phyloP scores from a whole-genome alignment of 176 grass and related monocot species.

The maize (Zea mays) region Zm-B73-REFERENCE-NAM-5.0 NC_050096.1:37919001-37919500 shows the following conservation, averaged over 20 bases:
- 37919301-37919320: background rate
- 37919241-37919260: constrained; percentile 13
- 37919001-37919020: background rate
- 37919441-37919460: too few species aligned
- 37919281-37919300: constrained; percentile 3
- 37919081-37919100: constrained; percentile 17
- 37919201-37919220: constrained; percentile 12
- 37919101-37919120: constrained; percentile 17
- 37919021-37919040: constrained; percentile 8
- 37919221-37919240: constrained; percentile 16
- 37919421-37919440: too few species aligned
- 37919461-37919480: too few species aligned
- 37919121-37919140: constrained; percentile 1
- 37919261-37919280: background rate
- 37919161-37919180: constrained; percentile 4
- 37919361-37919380: too few species aligned
- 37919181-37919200: background rate
- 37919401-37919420: too few species aligned
- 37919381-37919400: too few species aligned
- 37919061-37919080: constrained; percentile 96
- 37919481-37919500: too few species aligned
- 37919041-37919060: constrained; percentile 90
- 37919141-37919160: background rate
- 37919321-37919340: too few species aligned
- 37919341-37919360: too few species aligned